A percentile compares a stretch with the other conserved stretches of the same genome.
Evolutionary conservation across 2,329 filamentous ascomycete genomes (phyloP).

Genomic region (Cladosporium sp.): DNA sequence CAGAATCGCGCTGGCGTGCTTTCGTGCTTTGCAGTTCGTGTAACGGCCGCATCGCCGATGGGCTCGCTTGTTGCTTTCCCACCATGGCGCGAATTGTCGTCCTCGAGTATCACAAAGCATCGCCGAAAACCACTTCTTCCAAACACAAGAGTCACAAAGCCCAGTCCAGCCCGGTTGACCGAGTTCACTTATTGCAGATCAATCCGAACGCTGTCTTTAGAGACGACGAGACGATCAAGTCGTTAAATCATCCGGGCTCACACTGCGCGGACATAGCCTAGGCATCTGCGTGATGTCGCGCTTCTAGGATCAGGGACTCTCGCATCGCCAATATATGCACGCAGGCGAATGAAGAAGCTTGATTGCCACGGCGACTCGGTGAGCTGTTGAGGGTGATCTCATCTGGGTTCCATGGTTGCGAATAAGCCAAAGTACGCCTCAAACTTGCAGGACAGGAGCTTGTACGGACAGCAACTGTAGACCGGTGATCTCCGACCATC

Average conservation of each 20-base stretch:
- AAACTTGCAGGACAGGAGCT: conserved; percentile 14
- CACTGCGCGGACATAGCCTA: neutral
- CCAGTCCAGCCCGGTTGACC: neutral
- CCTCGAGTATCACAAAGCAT: neutral
- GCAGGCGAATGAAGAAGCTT: neutral
- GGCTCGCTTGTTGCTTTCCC: neutral
- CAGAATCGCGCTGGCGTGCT: neutral
- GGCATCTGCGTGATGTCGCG: neutral
- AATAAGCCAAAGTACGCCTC: conserved; percentile 13
- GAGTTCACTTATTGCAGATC: neutral
- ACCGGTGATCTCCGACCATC: neutral
- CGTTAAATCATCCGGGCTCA: no score
- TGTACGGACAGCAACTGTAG: conserved; percentile 1
- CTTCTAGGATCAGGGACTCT: neutral
- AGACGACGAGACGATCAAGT: neutral
- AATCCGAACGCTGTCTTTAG: neutral
- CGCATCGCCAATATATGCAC: neutral
- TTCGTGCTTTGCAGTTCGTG: neutral
- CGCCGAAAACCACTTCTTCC: neutral
- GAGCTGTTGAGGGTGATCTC: neutral
- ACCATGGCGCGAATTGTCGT: neutral
- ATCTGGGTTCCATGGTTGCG: neutral
- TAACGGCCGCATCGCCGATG: conserved; percentile 15
- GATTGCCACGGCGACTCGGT: neutral
- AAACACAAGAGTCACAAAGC: neutral